Conservation (phyloP, 768 basidiomycete genomes). For the Omphalotus guepiniiformis region DNA sequence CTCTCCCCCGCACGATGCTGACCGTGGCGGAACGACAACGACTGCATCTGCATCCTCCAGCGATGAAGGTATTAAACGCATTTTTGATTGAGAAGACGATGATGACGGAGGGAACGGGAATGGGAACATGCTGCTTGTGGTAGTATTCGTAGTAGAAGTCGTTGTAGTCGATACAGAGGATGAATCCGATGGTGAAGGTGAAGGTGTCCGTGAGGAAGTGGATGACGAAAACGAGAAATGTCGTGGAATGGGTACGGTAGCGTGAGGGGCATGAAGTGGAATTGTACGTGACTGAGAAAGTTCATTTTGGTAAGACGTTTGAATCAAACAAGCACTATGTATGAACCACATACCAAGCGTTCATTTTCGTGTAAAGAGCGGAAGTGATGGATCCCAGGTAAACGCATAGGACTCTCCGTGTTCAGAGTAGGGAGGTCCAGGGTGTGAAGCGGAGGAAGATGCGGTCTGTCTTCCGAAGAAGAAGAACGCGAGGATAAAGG, state of each 20-base stretch:
- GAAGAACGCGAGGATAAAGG: background rate
- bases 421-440: conserved; percentile 20
- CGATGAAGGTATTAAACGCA: conserved; percentile 46
- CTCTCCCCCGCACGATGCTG: conserved; percentile 9
- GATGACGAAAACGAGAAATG: conserved; percentile 36
- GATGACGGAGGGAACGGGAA: conserved; percentile 5
- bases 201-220: conserved; percentile 34
- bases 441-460: conserved; percentile 34
- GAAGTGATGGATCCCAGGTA: conserved; percentile 8
- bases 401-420: background rate
- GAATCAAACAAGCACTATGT: background rate
- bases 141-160: conserved; percentile 8
- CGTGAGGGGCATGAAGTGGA: background rate
- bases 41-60: conserved; percentile 51
- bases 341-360: background rate
- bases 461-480: conserved; percentile 16
- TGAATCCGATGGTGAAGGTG: conserved; percentile 25
- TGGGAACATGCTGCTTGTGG: too few relatives aligned
- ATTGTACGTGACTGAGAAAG: conserved; percentile 1
- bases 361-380: conserved; percentile 1
- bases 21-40: conserved; percentile 37
- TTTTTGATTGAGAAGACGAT: conserved; percentile 15
- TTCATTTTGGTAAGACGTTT: too few relatives aligned
- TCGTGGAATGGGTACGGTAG: conserved; percentile 13
- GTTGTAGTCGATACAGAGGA: conserved; percentile 18